phyloP scores from a whole-genome alignment of 78 protist species.

The Guillardia theta region DNA sequence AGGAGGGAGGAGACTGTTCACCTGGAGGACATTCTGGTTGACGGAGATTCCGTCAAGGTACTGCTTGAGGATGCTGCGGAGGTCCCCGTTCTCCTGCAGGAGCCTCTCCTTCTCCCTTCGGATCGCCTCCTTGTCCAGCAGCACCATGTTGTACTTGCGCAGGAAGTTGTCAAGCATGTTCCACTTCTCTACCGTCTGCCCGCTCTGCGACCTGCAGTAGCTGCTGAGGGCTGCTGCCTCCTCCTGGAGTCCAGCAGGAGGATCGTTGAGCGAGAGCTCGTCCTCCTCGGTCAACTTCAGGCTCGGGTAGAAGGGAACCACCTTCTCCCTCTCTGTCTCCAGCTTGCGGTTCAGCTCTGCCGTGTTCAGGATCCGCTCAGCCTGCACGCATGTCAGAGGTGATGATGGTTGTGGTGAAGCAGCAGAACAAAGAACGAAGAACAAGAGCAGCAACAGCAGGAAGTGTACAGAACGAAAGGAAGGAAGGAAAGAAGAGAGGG shows the following conservation, averaged over 20 bases:
- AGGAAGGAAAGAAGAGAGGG: background rate
- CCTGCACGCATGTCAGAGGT: too few species aligned
- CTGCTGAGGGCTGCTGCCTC: background rate
- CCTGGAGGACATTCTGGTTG: slow-evolving; percentile 49
- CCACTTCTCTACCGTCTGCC: slow-evolving; percentile 37
- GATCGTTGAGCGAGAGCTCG: background rate
- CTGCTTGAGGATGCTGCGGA: slow-evolving; percentile 59
- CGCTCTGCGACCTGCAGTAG: background rate
- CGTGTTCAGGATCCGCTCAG: slow-evolving; percentile 43
- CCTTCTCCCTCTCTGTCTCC: slow-evolving; percentile 77
- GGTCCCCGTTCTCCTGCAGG: slow-evolving; percentile 47
- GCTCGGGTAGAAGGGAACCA: slow-evolving; percentile 16
- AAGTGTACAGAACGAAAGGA: too few species aligned
- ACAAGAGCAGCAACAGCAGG: too few species aligned
- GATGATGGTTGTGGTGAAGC: too few species aligned
- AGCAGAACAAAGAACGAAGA: too few species aligned
- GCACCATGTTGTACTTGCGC: slow-evolving; percentile 55
- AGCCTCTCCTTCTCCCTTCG: background rate
- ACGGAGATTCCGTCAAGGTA: slow-evolving; percentile 75
- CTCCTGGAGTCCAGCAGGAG: background rate
- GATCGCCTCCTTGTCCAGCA: slow-evolving; percentile 48
- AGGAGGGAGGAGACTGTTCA: too few species aligned
- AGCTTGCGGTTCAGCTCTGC: slow-evolving; percentile 67
- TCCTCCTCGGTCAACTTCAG: background rate
- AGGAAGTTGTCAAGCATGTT: slow-evolving; percentile 25